These are phyloP conservation scores for Inosperma sp. DNA, from an alignment of 768 basidiomycete genomes.

Conservation along the genomic window DNA sequence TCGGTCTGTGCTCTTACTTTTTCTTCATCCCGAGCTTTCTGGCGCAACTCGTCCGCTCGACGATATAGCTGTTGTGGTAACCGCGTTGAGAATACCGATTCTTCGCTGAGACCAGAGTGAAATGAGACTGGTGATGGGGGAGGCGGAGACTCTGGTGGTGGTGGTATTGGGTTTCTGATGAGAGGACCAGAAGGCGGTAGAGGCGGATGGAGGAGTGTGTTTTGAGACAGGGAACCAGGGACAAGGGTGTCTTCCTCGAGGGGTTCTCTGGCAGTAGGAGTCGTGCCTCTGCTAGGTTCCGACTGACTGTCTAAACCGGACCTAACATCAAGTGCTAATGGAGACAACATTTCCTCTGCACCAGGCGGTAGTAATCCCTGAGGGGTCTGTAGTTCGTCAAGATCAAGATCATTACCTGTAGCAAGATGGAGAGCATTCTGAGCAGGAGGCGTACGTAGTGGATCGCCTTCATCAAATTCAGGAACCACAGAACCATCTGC, in stretches of 20 bases:
- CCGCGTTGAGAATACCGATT: conserved; percentile 29
- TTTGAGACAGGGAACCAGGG: conserved; percentile 25
- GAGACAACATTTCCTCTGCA: conserved; percentile 19
- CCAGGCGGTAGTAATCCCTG: conserved; percentile 4
- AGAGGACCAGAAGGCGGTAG: conserved; percentile 22
- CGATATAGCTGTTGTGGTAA: conserved; percentile 28
- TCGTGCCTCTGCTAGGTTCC: conserved; percentile 9
- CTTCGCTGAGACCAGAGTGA: conserved; percentile 22
- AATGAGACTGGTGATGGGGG: conserved; percentile 9
- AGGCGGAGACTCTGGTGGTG: conserved; percentile 4
- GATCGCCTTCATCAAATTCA: conserved; percentile 15
- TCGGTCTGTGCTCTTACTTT: conserved; percentile 25
- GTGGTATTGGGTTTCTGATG: conserved; percentile 13
- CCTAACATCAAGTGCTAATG: conserved; percentile 22
- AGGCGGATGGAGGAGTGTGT: conserved; percentile 22
- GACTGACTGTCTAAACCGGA: conserved; percentile 17
- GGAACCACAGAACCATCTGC: background rate
- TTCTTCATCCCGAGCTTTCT: conserved; percentile 39
- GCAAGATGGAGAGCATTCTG: background rate
- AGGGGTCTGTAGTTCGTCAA: conserved; percentile 4
- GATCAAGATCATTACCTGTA: background rate
- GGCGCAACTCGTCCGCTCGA: conserved; percentile 36
- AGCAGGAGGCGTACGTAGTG: conserved; percentile 20
- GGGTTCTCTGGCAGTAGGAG: conserved; percentile 11
- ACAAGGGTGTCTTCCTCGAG: conserved; percentile 16